Evolutionary conservation across 108 stramenopile genomes (phyloP).

Genomic region (Cyclostephanos tholiformis): DNA sequence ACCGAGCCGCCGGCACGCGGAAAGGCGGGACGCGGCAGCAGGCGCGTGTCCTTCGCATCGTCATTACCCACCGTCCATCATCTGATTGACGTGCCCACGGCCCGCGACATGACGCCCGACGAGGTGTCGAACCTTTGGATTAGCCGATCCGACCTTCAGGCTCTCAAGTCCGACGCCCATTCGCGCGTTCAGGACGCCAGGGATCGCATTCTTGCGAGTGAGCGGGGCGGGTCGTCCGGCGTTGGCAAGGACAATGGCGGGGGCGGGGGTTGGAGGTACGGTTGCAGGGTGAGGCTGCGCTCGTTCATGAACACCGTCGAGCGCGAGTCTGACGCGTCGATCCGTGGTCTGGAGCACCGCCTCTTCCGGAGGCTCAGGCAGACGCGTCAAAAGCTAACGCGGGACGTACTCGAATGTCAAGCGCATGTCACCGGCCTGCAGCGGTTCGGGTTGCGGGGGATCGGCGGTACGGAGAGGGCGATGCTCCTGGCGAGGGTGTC

Average conservation of each 20-base stretch:
- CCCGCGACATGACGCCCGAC: constrained; percentile 23
- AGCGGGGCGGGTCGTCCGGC: neutral
- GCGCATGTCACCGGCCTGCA: constrained; percentile 22
- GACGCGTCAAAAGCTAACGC: constrained; percentile 15
- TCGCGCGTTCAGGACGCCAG: constrained; percentile 19
- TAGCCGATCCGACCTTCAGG: constrained; percentile 19
- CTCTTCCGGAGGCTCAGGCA: constrained; percentile 21
- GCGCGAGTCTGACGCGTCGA: constrained; percentile 14
- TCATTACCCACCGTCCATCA: constrained; percentile 21
- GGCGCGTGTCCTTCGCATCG: constrained; percentile 31
- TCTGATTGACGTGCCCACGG: constrained; percentile 15
- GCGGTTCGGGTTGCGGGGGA: constrained; percentile 18
- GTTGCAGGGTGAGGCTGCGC: constrained; percentile 21
- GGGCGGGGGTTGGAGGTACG: neutral
- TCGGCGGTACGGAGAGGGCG: neutral
- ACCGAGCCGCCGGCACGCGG: neutral
- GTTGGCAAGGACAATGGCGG: neutral
- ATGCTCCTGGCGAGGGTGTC: constrained; percentile 35
- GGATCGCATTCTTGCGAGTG: constrained; percentile 1
- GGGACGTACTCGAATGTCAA: constrained; percentile 42
- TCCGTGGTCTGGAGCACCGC: constrained; percentile 41
- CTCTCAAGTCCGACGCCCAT: constrained; percentile 28
- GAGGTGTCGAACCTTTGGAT: constrained; percentile 38
- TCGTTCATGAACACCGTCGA: constrained; percentile 25
- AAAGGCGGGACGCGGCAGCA: neutral